Evolutionary conservation across 2,329 filamentous ascomycete species (phyloP), one percentile per base, ranked within the genome.

Genomic region (Metarhizium humberi): DNA sequence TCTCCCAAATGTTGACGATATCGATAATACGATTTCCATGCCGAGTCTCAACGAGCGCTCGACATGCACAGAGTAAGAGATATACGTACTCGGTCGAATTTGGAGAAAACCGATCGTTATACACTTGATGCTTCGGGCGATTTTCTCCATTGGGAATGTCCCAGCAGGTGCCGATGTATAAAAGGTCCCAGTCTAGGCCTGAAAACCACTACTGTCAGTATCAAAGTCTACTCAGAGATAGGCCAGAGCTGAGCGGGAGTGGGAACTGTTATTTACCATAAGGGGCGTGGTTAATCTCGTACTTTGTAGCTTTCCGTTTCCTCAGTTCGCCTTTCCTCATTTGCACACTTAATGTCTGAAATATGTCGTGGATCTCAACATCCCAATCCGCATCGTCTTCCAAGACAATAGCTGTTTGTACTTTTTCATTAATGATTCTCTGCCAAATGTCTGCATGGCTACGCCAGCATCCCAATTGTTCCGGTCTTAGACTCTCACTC

Each of bases 111-210:
- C 18, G 25, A 32, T 54, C 52, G 2, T 36, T 18, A 20, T 54
- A 54, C 13, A 48, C 47, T 25, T 54, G 45, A 45, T 50, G 36
- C n/a, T 29, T 50, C 30, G 38, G 52, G 3, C 32, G 46, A 7
- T 54, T 50, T 3, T 54, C 47, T 4, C 14, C 18, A 11, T 48
- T n/a, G 3, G 52, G 52, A n/a, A 54, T 54, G 13, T 54, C 52
- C 52, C 52, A 54, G 47, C 46, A 54, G 25, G 46, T 36, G 29
- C 52, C 52, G 2, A 50, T 43, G 29, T 54, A 54, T 4, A 54
- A 14, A 25, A 54, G 34, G 16, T 54, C 52, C 52, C 52, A 54
- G 18, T 54, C 45, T 4, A 50, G 38, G 16, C 52, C 46, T 54
- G 25, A 4, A 14, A 34, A 32, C 20, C 5, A n/a, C 2, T 14